A percentile compares a stretch with the other conserved stretches of the same genome.
phyloP scores from a whole-genome alignment of 805 yeast genomes.

The Candida coquimbonensis region DNA sequence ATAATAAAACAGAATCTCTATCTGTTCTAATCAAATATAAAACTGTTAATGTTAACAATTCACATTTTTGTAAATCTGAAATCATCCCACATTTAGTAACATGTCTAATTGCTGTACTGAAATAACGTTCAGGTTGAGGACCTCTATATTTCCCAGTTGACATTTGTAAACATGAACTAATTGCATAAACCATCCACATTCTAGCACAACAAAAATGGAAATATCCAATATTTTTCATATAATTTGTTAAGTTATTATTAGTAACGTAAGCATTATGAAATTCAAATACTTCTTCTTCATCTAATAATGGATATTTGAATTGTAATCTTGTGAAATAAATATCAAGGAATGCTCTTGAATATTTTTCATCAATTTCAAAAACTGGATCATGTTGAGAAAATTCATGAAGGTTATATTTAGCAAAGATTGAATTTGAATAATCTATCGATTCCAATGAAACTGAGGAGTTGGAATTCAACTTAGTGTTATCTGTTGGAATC shows the following conservation, averaged over 20 bases:
- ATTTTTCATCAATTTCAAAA: slow-evolving; percentile 41
- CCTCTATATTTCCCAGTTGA: slow-evolving; percentile 52
- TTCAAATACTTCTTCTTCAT: slow-evolving; percentile 42
- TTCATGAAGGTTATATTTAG: slow-evolving; percentile 40
- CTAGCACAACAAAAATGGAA: slow-evolving; percentile 49
- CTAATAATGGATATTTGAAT: slow-evolving; percentile 48
- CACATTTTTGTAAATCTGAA: slow-evolving; percentile 40
- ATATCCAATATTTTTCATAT: slow-evolving; percentile 32
- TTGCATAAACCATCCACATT: slow-evolving; percentile 48
- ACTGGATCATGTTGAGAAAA: slow-evolving; percentile 43
- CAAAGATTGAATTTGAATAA: slow-evolving; percentile 34
- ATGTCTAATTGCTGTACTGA: slow-evolving; percentile 54
- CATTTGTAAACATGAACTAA: slow-evolving; percentile 45
- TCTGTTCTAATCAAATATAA: slow-evolving; percentile 55
- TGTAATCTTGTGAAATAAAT: slow-evolving; percentile 51
- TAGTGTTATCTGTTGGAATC: slow-evolving; percentile 1
- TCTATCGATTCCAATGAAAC: slow-evolving; percentile 29
- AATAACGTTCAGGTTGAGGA: slow-evolving; percentile 47
- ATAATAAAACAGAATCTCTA: slow-evolving; percentile 47
- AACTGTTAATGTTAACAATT: slow-evolving; percentile 44
- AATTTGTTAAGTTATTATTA: slow-evolving; percentile 25
- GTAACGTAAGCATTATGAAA: slow-evolving; percentile 44
- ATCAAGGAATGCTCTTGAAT: slow-evolving; percentile 44
- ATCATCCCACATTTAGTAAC: slow-evolving; percentile 37
- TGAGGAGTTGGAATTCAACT: slow-evolving; percentile 3